Evolutionary conservation across 2,329 filamentous ascomycete genomes (phyloP).

Genomic region (Trichocomaceae sp.): DNA sequence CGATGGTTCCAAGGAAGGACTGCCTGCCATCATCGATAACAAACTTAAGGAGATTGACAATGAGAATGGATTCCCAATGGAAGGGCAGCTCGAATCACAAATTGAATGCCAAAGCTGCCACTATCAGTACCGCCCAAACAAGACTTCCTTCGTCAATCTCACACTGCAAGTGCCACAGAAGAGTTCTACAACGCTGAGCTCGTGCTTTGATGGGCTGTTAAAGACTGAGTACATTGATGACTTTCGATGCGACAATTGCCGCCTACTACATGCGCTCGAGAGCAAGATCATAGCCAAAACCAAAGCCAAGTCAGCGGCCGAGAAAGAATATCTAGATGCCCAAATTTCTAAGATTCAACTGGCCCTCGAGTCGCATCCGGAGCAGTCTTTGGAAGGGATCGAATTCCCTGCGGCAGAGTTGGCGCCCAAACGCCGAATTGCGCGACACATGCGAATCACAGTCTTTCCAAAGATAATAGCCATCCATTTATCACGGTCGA

Average conservation of each 20-base stretch:
- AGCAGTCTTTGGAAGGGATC: slow-evolving; percentile 65
- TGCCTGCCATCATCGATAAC: slow-evolving; percentile 32
- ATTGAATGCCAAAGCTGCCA: slow-evolving; percentile 86
- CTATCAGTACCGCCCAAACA: slow-evolving; percentile 78
- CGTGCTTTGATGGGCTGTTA: slow-evolving; percentile 88
- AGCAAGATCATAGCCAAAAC: slow-evolving; percentile 55
- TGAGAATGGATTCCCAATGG: slow-evolving; percentile 69
- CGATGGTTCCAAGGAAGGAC: slow-evolving; percentile 26
- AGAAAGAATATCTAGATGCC: slow-evolving; percentile 46
- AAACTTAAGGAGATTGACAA: slow-evolving; percentile 34
- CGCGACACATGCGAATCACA: slow-evolving; percentile 80
- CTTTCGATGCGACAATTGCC: slow-evolving; percentile 90
- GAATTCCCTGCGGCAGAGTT: slow-evolving; percentile 65
- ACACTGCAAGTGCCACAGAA: slow-evolving; percentile 86
- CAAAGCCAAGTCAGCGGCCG: slow-evolving; percentile 48
- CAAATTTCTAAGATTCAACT: slow-evolving; percentile 60
- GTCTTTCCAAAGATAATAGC: slow-evolving; percentile 83
- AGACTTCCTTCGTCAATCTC: slow-evolving; percentile 82
- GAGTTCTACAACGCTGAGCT: slow-evolving; percentile 70
- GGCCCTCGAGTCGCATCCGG: slow-evolving; percentile 74
- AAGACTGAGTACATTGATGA: slow-evolving; percentile 96
- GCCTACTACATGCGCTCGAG: slow-evolving; percentile 70
- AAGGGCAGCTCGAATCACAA: slow-evolving; percentile 88
- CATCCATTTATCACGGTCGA: slow-evolving; percentile 86
- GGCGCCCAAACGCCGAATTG: slow-evolving; percentile 76